These are phyloP conservation scores for Phytophthora multivora DNA, from an alignment of 352 stramenopile genomes.

Conservation along the genomic window DNA sequence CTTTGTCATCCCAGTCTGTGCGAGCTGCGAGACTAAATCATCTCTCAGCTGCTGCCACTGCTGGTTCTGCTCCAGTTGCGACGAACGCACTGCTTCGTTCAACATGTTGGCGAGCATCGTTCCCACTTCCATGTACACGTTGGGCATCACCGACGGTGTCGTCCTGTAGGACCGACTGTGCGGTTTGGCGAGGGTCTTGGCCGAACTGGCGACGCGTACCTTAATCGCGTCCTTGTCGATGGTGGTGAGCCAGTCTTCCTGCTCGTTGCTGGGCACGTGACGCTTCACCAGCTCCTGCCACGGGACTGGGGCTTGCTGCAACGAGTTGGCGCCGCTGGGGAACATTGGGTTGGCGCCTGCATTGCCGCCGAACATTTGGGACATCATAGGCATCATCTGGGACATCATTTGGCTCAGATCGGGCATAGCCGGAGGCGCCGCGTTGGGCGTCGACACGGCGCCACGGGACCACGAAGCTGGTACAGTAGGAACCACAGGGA, in stretches of 20 bases:
- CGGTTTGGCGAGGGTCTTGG: slow-evolving; percentile 40
- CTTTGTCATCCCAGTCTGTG: slow-evolving; percentile 46
- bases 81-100: slow-evolving; percentile 64
- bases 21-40: slow-evolving; percentile 56
- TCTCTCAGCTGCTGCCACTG: slow-evolving; percentile 62
- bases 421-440: slow-evolving; percentile 39
- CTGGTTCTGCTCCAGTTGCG: slow-evolving; percentile 58
- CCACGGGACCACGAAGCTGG: slow-evolving; percentile 36
- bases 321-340: slow-evolving; percentile 21
- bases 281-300: slow-evolving; percentile 77
- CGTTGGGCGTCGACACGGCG: slow-evolving; percentile 7
- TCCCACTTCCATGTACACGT: slow-evolving; percentile 62
- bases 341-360: slow-evolving; percentile 35
- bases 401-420: slow-evolving; percentile 84
- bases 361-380: slow-evolving; percentile 67
- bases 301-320: slow-evolving; percentile 44
- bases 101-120: slow-evolving; percentile 70
- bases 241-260: slow-evolving; percentile 68
- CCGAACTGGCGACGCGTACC: slow-evolving; percentile 35
- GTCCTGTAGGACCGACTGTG: slow-evolving; percentile 69
- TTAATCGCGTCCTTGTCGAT: slow-evolving; percentile 63
- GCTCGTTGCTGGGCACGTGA: slow-evolving; percentile 58
- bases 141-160: slow-evolving; percentile 52
- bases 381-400: slow-evolving; percentile 91
- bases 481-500: slow-evolving; percentile 22